Percentiles rank a stretch among this genome's conserved stretches.
Conservation (phyloP, 129 eudicot species). For the Cynara cardunculus region DNA sequence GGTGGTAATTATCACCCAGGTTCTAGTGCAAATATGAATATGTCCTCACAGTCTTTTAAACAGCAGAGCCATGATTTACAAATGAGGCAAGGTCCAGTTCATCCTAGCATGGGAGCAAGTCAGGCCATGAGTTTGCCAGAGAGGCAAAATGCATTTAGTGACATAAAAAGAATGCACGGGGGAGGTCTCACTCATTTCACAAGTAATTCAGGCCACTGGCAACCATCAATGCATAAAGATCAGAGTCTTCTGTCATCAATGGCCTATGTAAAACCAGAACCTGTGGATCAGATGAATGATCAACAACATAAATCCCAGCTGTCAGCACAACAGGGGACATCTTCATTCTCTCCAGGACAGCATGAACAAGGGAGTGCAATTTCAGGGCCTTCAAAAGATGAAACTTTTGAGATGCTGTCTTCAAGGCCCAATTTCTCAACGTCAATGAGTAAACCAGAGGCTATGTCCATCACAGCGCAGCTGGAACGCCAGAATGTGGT, state of each 20-base stretch:
- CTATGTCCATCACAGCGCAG: conserved; percentile 45
- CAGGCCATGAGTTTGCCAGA: conserved; percentile 27
- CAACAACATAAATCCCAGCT: conserved; percentile 50
- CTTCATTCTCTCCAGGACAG: conserved; percentile 48
- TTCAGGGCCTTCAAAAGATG: conserved; percentile 50
- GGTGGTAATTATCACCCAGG: conserved; percentile 42
- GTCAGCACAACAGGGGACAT: conserved; percentile 42
- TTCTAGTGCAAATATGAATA: conserved; percentile 41
- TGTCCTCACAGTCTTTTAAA: conserved; percentile 46
- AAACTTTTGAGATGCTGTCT: conserved; percentile 49
- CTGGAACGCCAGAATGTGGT: conserved; percentile 45
- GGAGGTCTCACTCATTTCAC: conserved; percentile 42
- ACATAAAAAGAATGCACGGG: conserved; percentile 46
- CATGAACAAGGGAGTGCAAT: conserved; percentile 41
- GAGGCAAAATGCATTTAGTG: conserved; percentile 37
- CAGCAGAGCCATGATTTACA: conserved; percentile 47
- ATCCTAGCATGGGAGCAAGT: conserved; percentile 33
- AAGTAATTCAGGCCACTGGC: conserved; percentile 47
- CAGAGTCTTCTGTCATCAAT: conserved; percentile 43
- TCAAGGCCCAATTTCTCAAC: conserved; percentile 53
- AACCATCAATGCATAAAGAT: conserved; percentile 39
- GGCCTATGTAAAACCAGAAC: conserved; percentile 65
- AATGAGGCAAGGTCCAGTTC: conserved; percentile 44
- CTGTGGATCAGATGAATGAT: conserved; percentile 59
- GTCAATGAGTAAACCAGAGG: conserved; percentile 27